These are phyloP conservation scores for Parasitella parasitica DNA, from an alignment of 371 early-diverging fungal genomes.

Conservation along the genomic window DNA sequence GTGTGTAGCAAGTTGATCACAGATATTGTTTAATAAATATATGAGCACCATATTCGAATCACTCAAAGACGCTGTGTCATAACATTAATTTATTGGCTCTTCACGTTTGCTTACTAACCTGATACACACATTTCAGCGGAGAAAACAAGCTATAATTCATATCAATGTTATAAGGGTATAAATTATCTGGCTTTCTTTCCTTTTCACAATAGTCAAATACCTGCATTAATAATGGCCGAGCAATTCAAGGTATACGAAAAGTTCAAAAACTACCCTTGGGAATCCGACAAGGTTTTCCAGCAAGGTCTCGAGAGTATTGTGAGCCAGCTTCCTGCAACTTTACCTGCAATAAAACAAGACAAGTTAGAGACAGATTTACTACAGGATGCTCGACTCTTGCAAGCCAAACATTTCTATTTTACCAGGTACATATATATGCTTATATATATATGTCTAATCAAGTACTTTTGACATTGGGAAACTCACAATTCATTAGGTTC, in stretches of 20 bases:
- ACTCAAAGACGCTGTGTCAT: no score
- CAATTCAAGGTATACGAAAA: background rate
- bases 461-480: no score
- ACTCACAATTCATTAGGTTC: conserved; percentile 38
- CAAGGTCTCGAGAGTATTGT: conserved; percentile 31
- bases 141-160: background rate
- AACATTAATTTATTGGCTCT: no score
- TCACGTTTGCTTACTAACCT: conserved; percentile 4
- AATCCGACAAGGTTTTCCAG: conserved; percentile 48
- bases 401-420: conserved; percentile 60
- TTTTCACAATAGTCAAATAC: background rate
- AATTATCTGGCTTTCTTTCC: background rate
- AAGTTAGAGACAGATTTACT: background rate
- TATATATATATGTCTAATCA: no score
- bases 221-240: background rate
- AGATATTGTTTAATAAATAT: conserved; percentile 67
- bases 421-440: conserved; percentile 26
- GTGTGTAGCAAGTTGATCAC: conserved; percentile 93
- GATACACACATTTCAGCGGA: no score
- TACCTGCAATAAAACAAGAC: background rate
- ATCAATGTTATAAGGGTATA: background rate
- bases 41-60: no score
- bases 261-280: conserved; percentile 49
- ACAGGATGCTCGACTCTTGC: conserved; percentile 27
- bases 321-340: background rate